phyloP scores from a whole-genome alignment of 2,329 filamentous ascomycete species.

The Fonsecaea erecta region DNA sequence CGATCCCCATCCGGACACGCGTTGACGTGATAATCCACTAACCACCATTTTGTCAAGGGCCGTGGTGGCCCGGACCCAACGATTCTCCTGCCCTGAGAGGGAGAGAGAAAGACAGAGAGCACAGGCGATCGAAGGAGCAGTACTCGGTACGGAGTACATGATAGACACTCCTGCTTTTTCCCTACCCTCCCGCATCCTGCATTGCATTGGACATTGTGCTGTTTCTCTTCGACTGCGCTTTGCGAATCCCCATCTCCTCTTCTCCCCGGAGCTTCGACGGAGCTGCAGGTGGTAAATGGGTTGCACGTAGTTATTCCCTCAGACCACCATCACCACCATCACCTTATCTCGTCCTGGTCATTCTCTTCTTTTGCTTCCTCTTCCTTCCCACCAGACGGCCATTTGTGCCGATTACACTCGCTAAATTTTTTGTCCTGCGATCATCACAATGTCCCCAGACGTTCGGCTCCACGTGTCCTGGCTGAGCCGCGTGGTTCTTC shows the following conservation, averaged over 20 bases:
- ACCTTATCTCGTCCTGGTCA: not conserved
- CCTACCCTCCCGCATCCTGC: not conserved
- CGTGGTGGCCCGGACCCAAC: not conserved
- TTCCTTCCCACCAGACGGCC: slow-evolving; percentile 44
- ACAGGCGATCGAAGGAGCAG: not conserved
- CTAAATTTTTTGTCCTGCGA: slow-evolving; percentile 26
- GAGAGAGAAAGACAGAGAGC: too few relatives aligned
- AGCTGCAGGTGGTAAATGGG: slow-evolving; percentile 11
- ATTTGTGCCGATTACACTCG: slow-evolving; percentile 62
- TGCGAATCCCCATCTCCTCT: slow-evolving; percentile 9
- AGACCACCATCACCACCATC: slow-evolving; percentile 7
- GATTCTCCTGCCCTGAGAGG: not conserved
- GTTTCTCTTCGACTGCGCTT: slow-evolving; percentile 1
- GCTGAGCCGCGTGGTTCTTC: slow-evolving; percentile 47
- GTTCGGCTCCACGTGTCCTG: slow-evolving; percentile 38
- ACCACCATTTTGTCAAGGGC: not conserved
- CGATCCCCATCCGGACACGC: slow-evolving; percentile 1
- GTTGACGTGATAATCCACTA: slow-evolving; percentile 5
- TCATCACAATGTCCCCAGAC: slow-evolving; percentile 38
- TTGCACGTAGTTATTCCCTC: slow-evolving; percentile 12
- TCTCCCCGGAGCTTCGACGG: slow-evolving; percentile 7
- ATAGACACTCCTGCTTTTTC: not conserved
- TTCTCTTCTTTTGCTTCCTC: slow-evolving; percentile 13
- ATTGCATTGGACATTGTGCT: not conserved
- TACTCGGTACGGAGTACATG: too few relatives aligned